Conservation (phyloP, 345 rosid species). For the Limnanthes douglasii region DNA sequence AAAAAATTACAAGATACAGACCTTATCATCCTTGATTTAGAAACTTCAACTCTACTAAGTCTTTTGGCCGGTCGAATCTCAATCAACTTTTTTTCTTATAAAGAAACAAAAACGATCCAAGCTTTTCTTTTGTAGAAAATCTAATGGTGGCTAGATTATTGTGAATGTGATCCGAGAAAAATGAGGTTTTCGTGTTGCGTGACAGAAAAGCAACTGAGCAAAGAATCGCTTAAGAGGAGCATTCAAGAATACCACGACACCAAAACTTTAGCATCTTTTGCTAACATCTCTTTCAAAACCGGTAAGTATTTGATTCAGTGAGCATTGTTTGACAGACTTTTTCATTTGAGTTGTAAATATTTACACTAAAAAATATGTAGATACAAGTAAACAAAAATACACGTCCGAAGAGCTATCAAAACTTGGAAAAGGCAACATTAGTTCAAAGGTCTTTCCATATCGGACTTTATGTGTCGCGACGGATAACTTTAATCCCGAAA, state of each 20-base stretch:
- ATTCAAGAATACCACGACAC: slow-evolving; percentile 37
- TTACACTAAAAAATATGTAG: slow-evolving; percentile 22
- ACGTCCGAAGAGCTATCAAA: slow-evolving; percentile 45
- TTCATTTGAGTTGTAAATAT: not conserved
- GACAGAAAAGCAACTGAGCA: slow-evolving; percentile 22
- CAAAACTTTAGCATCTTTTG: slow-evolving; percentile 40
- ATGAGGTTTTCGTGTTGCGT: slow-evolving; percentile 53
- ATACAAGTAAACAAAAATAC: slow-evolving; percentile 55
- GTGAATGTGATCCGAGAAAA: too few relatives aligned
- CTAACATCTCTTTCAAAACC: slow-evolving; percentile 71
- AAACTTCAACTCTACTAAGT: too few relatives aligned
- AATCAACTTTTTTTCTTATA: too few relatives aligned
- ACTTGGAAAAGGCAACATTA: slow-evolving; percentile 53
- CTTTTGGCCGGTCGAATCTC: too few relatives aligned
- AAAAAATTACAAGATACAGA: too few relatives aligned
- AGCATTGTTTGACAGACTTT: not conserved
- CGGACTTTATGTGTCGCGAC: slow-evolving; percentile 54
- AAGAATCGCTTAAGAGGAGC: slow-evolving; percentile 46
- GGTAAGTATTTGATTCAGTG: too few relatives aligned
- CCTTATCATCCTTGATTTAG: too few relatives aligned
- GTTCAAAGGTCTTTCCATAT: slow-evolving; percentile 42
- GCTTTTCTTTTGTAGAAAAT: too few relatives aligned
- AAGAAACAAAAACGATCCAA: too few relatives aligned
- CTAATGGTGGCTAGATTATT: too few relatives aligned
- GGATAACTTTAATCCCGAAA: slow-evolving; percentile 42